A percentile compares a stretch with the other conserved stretches of the same genome.
These are phyloP conservation scores for Talaromyces thailandensis DNA, from an alignment of 495 filamentous ascomycete species.

Conservation along the genomic window DNA sequence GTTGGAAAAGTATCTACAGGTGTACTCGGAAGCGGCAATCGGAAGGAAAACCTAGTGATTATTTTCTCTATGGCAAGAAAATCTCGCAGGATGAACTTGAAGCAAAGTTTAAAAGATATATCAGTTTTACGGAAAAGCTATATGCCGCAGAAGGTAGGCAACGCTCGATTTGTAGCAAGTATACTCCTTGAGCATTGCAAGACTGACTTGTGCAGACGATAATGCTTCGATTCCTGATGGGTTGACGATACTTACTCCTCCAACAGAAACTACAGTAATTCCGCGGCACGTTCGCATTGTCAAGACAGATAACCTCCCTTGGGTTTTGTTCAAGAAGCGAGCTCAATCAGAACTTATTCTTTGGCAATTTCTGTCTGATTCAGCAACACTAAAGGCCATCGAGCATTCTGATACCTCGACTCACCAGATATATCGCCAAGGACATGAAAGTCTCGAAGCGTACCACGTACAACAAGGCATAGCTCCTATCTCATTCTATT, in stretches of 20 bases:
- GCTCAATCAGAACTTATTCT: background rate
- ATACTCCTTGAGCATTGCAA: background rate
- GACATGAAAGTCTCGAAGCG: background rate
- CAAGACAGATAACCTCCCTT: background rate
- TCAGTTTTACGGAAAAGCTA: background rate
- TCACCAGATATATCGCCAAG: background rate
- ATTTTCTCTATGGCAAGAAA: background rate
- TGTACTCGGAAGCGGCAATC: background rate
- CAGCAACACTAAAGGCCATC: background rate
- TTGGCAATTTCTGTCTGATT: background rate
- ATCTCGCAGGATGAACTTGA: background rate
- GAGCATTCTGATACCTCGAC: background rate
- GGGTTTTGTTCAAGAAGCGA: background rate
- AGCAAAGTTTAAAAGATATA: background rate
- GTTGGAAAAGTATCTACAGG: background rate
- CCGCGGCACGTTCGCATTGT: background rate
- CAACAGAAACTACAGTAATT: background rate
- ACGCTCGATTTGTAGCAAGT: background rate
- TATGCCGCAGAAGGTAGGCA: background rate
- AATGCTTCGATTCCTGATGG: background rate
- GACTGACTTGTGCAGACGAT: background rate
- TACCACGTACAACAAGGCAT: background rate
- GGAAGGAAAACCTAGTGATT: background rate
- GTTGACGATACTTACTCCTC: background rate
- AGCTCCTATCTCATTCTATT: background rate